Base-by-base conservation (phyloP, 2,329 filamentous ascomycete species). In the Colletotrichum sp. region DNA sequence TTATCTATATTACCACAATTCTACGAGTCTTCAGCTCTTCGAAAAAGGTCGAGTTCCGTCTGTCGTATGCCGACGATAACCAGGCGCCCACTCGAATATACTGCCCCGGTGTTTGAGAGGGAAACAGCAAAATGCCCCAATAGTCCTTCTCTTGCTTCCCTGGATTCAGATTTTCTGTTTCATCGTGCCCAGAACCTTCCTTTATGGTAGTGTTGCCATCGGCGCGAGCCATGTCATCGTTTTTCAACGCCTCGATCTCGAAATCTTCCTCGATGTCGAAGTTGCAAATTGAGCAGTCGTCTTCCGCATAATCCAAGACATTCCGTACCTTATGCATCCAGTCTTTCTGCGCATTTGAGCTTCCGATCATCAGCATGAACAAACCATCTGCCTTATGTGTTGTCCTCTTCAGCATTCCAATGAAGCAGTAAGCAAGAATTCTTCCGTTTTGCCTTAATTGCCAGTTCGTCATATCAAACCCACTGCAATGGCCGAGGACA, bases 231-330 rank as follows among this genome's bases (percentile, higher is more conserved):
- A 7, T 21, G 0, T 1, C 43, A 48, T 21, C n/a, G 5, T 7
- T 48, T 48, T 12, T 0, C 18, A 0, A 48, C 0, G 3, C 4
- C 2, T 21, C 6, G 18, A 3, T 21, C 18, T 7, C 43, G 18
- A 13, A 48, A 5, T 48, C 9, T 1, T 48, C 18, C 9, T 48
- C n/a, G 0, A 6, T 21, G 9, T 21, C 4, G 18, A 48, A 48
- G n/a, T 48, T 13, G 43, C 43, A 48, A 16, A 48, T 48, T 7
- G 43, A 48, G 43, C 43, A 48, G 43, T 48, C 43, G 2, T 48
- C 43, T 48, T 48, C 43, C 10, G 18, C 43, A 48, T 48, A 48
- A 48, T 48, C 43, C 43, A 48, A 48, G 43, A 48, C 43, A 12
- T 48, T 48, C 18, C 43, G 43, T 2, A 48, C 43, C 43, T 48